These are phyloP conservation scores for Raphanus sativus DNA, from an alignment of 345 rosid genomes.

Conservation along the genomic window DNA sequence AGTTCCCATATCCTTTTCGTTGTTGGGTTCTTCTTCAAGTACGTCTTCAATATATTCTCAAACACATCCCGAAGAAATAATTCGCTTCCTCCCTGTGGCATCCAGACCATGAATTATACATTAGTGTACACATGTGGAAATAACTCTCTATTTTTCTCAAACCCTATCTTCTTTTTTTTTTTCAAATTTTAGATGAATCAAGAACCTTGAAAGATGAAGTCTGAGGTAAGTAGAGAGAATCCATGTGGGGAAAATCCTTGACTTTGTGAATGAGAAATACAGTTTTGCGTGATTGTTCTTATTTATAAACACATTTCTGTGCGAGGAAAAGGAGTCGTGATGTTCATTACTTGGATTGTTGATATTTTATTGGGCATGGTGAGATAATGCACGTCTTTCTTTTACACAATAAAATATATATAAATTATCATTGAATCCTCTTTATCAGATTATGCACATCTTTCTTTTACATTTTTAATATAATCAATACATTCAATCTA, in stretches of 20 bases:
- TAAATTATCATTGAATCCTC: too few species aligned
- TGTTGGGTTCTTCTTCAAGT: conserved; percentile 63
- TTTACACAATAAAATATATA: neutral
- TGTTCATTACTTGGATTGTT: neutral
- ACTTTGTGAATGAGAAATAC: neutral
- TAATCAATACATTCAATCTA: too few species aligned
- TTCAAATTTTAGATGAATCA: neutral
- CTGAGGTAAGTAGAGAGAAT: conserved; percentile 15
- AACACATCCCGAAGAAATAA: conserved; percentile 64
- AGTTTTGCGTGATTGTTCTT: neutral
- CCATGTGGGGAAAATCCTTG: neutral
- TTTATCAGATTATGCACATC: too few species aligned
- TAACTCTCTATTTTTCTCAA: too few species aligned
- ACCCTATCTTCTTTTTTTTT: neutral
- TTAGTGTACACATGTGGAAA: neutral
- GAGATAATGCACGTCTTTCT: neutral
- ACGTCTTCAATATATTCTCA: conserved; percentile 57
- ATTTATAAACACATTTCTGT: neutral
- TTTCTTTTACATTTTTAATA: too few species aligned
- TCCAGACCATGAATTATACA: neutral
- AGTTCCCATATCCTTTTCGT: conserved; percentile 73
- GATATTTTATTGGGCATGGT: neutral
- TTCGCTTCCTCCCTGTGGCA: conserved; percentile 47
- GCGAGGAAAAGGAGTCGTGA: neutral
- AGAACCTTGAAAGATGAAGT: conserved; percentile 32